Conservation (phyloP, 2,329 filamentous ascomycete genomes). For the Colletotrichum scovillei region DNA sequence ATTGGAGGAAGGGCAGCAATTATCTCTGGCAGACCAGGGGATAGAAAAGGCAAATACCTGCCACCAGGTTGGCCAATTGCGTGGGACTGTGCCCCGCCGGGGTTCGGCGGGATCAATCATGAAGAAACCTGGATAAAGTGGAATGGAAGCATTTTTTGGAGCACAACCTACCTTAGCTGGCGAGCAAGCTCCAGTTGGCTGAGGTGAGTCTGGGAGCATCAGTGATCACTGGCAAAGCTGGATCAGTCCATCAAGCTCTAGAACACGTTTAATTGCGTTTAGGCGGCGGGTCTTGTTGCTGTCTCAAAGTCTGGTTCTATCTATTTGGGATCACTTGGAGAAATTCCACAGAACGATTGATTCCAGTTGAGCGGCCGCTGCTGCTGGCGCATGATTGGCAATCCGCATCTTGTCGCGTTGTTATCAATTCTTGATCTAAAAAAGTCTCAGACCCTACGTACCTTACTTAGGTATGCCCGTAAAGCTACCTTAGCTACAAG, state of each 20-base stretch:
- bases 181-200: neutral
- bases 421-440: neutral
- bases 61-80: neutral
- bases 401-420: neutral
- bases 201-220: neutral
- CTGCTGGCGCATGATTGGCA: neutral
- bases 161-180: neutral
- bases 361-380: neutral
- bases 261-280: neutral
- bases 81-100: neutral
- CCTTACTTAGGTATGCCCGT: too few relatives aligned
- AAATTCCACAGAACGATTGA: neutral
- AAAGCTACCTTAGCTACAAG: neutral
- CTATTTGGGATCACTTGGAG: neutral
- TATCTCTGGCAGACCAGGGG: neutral
- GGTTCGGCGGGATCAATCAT: neutral
- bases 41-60: neutral
- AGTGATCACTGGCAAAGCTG: too few relatives aligned
- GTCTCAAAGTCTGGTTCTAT: neutral
- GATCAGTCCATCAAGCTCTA: neutral
- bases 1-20: slow-evolving; percentile 1
- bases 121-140: neutral
- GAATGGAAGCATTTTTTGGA: neutral
- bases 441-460: neutral
- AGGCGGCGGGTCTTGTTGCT: neutral